These are phyloP conservation scores for Paecilomyces niveus DNA, from an alignment of 2,329 filamentous ascomycete species.

Conservation along the genomic window DNA sequence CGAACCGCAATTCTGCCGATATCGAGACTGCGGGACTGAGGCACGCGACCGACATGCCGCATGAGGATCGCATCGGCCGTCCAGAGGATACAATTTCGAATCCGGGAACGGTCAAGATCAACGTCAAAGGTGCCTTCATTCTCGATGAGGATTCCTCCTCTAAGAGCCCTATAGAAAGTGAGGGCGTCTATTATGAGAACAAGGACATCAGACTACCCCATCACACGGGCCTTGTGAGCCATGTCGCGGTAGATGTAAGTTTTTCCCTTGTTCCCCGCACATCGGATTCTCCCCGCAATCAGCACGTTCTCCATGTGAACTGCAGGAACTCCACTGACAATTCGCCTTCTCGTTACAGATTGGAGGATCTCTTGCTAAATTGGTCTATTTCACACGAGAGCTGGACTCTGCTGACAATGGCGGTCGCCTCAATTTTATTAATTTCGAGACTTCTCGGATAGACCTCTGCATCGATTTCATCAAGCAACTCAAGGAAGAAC, in stretches of 20 bases:
- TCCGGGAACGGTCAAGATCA: conserved; percentile 75
- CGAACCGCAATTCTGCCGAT: conserved; percentile 15
- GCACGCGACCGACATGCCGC: conserved; percentile 12
- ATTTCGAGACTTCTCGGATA: conserved; percentile 91
- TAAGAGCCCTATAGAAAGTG: conserved; percentile 43
- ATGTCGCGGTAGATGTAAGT: conserved; percentile 91
- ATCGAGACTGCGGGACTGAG: conserved; percentile 10
- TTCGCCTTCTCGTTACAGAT: conserved; percentile 52
- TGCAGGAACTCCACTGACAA: not conserved
- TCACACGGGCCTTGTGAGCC: conserved; percentile 89
- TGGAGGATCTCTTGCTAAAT: conserved; percentile 88
- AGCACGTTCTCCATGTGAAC: conserved; percentile 1
- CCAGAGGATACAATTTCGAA: conserved; percentile 46
- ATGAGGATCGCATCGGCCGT: conserved; percentile 21
- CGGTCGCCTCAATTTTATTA: conserved; percentile 88
- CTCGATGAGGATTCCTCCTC: conserved; percentile 67
- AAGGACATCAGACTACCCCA: conserved; percentile 95
- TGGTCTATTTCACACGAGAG: conserved; percentile 95
- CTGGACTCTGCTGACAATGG: conserved; percentile 70
- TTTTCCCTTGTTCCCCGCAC: conserved; percentile 12
- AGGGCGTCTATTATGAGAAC: conserved; percentile 63
- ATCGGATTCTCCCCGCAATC: conserved; percentile 24
- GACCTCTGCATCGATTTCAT: conserved; percentile 92
- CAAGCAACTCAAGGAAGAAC: conserved; percentile 73
- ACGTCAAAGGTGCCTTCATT: conserved; percentile 93